These are phyloP conservation scores for Trichoderma koningii DNA, from an alignment of 2,329 filamentous ascomycete genomes.

Conservation along the genomic window DNA sequence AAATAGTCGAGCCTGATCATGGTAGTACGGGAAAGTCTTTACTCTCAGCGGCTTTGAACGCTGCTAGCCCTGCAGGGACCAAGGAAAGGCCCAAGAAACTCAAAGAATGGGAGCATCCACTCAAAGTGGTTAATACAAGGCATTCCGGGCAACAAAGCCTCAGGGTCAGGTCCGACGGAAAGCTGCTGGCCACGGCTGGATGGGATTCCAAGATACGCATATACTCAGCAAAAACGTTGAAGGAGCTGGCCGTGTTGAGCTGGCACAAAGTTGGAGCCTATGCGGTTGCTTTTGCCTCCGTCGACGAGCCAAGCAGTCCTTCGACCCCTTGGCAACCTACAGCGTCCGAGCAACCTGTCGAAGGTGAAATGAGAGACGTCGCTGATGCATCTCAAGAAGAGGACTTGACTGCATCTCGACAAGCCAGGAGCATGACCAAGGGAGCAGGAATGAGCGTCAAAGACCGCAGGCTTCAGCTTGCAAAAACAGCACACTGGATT, in stretches of 20 bases:
- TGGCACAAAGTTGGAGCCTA: constrained; percentile 93
- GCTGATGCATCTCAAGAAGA: neutral
- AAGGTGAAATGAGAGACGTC: neutral
- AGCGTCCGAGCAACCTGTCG: neutral
- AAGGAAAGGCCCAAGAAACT: constrained; percentile 27
- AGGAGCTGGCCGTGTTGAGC: constrained; percentile 86
- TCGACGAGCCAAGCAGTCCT: constrained; percentile 33
- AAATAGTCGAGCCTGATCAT: constrained; percentile 31
- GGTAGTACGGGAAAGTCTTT: constrained; percentile 29
- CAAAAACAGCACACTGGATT: constrained; percentile 79
- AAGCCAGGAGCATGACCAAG: neutral
- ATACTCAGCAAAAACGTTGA: constrained; percentile 78
- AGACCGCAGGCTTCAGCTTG: constrained; percentile 63
- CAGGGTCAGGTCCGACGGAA: constrained; percentile 74
- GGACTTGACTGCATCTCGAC: no score
- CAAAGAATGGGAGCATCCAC: constrained; percentile 48
- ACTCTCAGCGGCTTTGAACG: constrained; percentile 33
- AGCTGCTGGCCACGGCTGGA: constrained; percentile 84
- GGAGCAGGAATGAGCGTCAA: constrained; percentile 50
- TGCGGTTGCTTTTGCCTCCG: constrained; percentile 68
- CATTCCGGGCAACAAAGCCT: constrained; percentile 89
- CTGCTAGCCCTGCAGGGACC: neutral
- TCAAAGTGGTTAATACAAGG: constrained; percentile 72
- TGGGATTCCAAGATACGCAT: constrained; percentile 85
- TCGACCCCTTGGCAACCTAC: neutral